phyloP scores from a whole-genome alignment of 2,329 filamentous ascomycete species.

The Sclerotinia glacialis region DNA sequence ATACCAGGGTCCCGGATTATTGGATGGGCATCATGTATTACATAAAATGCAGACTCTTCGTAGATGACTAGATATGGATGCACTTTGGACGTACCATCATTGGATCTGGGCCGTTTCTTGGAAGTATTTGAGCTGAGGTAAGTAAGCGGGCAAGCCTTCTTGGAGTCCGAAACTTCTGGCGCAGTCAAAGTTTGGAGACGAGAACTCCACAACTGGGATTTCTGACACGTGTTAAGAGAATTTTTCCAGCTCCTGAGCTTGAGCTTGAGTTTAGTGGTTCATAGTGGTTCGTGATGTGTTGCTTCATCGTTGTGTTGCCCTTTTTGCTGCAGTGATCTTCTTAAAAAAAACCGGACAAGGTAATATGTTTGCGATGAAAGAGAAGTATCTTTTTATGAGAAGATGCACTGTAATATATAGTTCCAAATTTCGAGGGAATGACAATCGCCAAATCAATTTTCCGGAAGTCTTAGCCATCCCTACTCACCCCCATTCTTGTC shows the following conservation, averaged over 20 bases:
- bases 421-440: background rate
- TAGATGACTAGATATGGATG: slow-evolving; percentile 10
- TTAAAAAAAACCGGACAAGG: background rate
- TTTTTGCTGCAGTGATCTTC: background rate
- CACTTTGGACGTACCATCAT: background rate
- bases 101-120: slow-evolving; percentile 11
- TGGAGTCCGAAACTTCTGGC: slow-evolving; percentile 5
- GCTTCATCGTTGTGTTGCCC: slow-evolving; percentile 10
- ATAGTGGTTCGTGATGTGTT: background rate
- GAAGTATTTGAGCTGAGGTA: slow-evolving; percentile 3
- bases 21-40: background rate
- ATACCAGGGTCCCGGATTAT: slow-evolving; percentile 15
- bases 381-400: background rate
- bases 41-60: slow-evolving; percentile 5
- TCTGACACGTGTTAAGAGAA: slow-evolving; percentile 17
- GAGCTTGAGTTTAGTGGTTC: background rate
- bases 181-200: slow-evolving; percentile 21
- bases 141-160: slow-evolving; percentile 14
- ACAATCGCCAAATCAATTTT: slow-evolving; percentile 16
- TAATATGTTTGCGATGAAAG: background rate
- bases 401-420: background rate
- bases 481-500: slow-evolving; percentile 4
- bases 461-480: slow-evolving; percentile 1
- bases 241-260: slow-evolving; percentile 7
- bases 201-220: slow-evolving; percentile 4